phyloP scores from a whole-genome alignment of 495 filamentous ascomycete species.

The Cairneyella variabilis region DNA sequence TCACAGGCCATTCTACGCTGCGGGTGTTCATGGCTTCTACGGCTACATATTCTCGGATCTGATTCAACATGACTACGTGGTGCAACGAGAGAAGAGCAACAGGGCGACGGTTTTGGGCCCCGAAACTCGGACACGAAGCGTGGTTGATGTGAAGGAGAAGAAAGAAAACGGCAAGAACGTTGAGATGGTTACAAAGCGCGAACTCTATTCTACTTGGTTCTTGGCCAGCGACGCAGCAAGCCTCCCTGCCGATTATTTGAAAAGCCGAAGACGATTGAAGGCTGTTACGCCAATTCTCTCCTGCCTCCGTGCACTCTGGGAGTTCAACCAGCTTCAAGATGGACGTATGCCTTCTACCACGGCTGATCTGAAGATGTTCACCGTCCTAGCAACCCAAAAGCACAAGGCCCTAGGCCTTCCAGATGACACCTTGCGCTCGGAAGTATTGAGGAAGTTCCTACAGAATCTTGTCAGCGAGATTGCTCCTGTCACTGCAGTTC shows the following conservation, averaged over 20 bases:
- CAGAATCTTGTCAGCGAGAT: slow-evolving; percentile 79
- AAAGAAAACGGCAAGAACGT: slow-evolving; percentile 67
- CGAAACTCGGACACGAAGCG: slow-evolving; percentile 74
- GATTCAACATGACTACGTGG: slow-evolving; percentile 79
- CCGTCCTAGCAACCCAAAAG: slow-evolving; percentile 66
- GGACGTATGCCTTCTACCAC: slow-evolving; percentile 51
- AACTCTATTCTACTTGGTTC: slow-evolving; percentile 77
- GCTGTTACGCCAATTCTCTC: slow-evolving; percentile 77
- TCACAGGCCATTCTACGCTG: slow-evolving; percentile 80
- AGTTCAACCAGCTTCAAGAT: slow-evolving; percentile 55
- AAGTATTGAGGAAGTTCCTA: slow-evolving; percentile 77
- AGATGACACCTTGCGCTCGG: slow-evolving; percentile 65
- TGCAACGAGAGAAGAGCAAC: slow-evolving; percentile 81
- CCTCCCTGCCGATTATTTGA: slow-evolving; percentile 65
- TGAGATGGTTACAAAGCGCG: slow-evolving; percentile 89
- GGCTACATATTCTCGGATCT: slow-evolving; percentile 94
- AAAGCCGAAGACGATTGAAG: slow-evolving; percentile 60
- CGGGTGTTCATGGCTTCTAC: slow-evolving; percentile 83
- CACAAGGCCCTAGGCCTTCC: slow-evolving; percentile 77
- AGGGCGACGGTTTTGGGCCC: slow-evolving; percentile 54
- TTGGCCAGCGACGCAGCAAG: slow-evolving; percentile 70
- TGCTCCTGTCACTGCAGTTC: slow-evolving; percentile 80
- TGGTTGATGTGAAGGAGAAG: slow-evolving; percentile 67
- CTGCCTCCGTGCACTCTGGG: slow-evolving; percentile 80
- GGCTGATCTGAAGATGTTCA: slow-evolving; percentile 67